Evolutionary conservation across 306 rosid genomes (phyloP).

Genomic region (Trifolium pratense): DNA sequence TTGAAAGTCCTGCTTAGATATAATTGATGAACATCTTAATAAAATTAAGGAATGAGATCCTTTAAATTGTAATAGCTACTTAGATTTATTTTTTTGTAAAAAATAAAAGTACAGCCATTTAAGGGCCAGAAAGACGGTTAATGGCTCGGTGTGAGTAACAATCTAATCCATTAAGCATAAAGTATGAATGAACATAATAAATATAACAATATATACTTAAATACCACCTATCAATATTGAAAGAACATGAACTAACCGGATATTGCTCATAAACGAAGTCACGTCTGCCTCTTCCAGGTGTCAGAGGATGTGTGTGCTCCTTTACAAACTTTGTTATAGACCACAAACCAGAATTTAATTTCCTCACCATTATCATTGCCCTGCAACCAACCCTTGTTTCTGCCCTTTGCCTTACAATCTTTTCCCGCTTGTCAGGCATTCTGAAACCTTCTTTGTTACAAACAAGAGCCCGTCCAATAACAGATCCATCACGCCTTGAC

Average conservation of each 20-base stretch:
- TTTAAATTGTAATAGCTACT: no score
- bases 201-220: conserved; percentile 2
- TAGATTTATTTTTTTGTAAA: background rate
- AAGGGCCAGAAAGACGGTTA: conserved; percentile 1
- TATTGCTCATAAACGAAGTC: conserved; percentile 85
- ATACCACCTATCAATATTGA: conserved; percentile 22
- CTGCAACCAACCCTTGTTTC: conserved; percentile 98
- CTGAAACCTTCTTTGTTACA: conserved; percentile 97
- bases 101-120: background rate
- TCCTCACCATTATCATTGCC: conserved; percentile 94
- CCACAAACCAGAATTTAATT: conserved; percentile 87
- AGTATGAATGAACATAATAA: conserved; percentile 2
- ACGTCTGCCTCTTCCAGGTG: conserved; percentile 86
- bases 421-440: conserved; percentile 96
- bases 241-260: conserved; percentile 70
- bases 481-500: conserved; percentile 94
- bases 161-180: conserved; percentile 9
- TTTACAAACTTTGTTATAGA: conserved; percentile 83
- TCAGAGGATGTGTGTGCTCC: conserved; percentile 85
- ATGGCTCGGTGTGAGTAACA: background rate
- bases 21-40: background rate
- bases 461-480: conserved; percentile 94
- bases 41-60: no score
- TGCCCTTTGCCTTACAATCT: conserved; percentile 92
- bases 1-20: no score